Base-by-base conservation (phyloP, 345 rosid genomes). In the Gossypium thurberi region DNA sequence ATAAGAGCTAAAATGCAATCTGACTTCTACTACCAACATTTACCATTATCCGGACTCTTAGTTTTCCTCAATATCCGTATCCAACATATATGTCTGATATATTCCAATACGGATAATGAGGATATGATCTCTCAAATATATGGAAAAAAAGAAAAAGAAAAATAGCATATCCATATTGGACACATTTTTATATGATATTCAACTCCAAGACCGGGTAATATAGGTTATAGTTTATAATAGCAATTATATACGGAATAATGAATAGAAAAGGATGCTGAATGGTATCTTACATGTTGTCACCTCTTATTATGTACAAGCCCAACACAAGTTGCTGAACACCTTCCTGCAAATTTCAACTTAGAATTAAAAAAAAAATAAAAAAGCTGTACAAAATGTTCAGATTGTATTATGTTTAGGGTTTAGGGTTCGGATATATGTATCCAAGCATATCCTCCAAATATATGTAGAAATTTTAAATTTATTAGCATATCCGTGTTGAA, bases 301-400 rank as follows among this genome's bases (percentile, higher is more conserved):
- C 99, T 86, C 99, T 84, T 82, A 95, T 92, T 76, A 91, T 90
- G 91, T 92, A 92, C 79, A 95, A 87, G 70, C 99, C 98, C 84
- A 95, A 77, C 74, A 92, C 98, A 69, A 82, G 88, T 78, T 86
- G 96, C 82, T 91, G 94, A 28, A 95, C 99, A 75, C 99, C 99
- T 88, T 92, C 97, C 99, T 91, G 90, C 75, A 74, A 73, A 69
- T 47, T 43, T 28, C 63, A 65, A 74, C 62, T 40, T 10, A 8
- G 50, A 57, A 56, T 21, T 57, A 23, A 71, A 33, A 33, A 44
- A 10, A 44, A 33, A 21, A 21, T 1, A 42, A 0, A 43, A 44
- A 44, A 8, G 11, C 48, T 10, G 48, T 8, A 44, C 8, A 60
- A 60, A 2, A 20, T 7, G 44, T 2, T 14, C 3, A 59, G 11